These are phyloP conservation scores for Gentiana dahurica DNA, from an alignment of 257 asterid genomes.

Conservation along the genomic window DNA sequence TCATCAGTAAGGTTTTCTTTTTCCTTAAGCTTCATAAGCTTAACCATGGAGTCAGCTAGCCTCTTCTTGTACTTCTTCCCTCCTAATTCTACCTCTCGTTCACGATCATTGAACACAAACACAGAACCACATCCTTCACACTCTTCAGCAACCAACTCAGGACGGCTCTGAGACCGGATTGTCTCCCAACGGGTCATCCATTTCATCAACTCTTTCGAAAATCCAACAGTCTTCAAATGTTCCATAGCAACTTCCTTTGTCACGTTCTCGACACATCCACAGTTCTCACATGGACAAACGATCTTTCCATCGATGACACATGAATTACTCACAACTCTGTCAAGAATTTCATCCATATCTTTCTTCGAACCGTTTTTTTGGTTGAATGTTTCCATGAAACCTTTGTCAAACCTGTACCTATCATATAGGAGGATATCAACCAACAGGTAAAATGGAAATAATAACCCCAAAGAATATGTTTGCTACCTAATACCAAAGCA, in stretches of 20 bases:
- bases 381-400: neutral
- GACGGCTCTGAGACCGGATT: neutral
- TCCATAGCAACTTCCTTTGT: neutral
- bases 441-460: neutral
- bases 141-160: neutral
- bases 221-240: constrained; percentile 1
- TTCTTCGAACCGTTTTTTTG: neutral
- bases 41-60: neutral
- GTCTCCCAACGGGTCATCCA: neutral
- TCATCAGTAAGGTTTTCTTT: neutral
- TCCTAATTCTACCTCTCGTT: neutral
- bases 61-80: neutral
- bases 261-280: neutral
- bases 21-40: neutral
- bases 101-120: neutral
- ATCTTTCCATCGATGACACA: neutral
- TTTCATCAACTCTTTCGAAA: neutral
- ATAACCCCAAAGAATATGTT: too few species aligned
- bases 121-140: neutral
- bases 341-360: neutral
- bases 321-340: neutral
- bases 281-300: neutral
- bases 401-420: constrained; percentile 1
- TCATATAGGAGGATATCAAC: neutral
- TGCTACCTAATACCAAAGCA: too few species aligned